Evolutionary conservation across 108 stramenopile species (phyloP).

Genomic region (Cyclotella kingstonii): DNA sequence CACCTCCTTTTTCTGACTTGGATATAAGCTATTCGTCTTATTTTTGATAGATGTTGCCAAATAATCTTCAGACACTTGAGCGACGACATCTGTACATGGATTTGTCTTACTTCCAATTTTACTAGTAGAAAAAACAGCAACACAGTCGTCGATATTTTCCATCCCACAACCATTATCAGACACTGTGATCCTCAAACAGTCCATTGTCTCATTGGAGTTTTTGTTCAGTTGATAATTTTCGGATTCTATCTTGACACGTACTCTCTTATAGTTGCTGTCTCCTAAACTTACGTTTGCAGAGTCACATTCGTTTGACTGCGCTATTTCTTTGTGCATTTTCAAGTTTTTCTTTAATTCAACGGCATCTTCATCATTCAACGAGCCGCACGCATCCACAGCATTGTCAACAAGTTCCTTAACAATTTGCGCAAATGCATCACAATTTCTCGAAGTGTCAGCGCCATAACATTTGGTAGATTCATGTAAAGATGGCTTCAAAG

Average conservation of each 20-base stretch:
- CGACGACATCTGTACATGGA: too few relatives aligned
- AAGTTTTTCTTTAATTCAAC: conserved; percentile 9
- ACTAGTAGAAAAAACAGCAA: conserved; percentile 71
- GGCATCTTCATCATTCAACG: background rate
- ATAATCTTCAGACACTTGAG: background rate
- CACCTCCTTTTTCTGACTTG: background rate
- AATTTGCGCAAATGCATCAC: conserved; percentile 85
- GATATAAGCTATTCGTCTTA: too few relatives aligned
- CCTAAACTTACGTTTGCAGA: too few relatives aligned
- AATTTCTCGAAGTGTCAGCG: conserved; percentile 4
- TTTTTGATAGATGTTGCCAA: background rate
- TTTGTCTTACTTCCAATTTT: conserved; percentile 35
- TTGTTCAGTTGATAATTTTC: conserved; percentile 3
- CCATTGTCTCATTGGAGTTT: conserved; percentile 2
- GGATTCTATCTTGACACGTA: conserved; percentile 1
- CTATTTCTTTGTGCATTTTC: conserved; percentile 26
- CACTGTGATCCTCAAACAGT: conserved; percentile 64
- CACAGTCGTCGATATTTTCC: conserved; percentile 76
- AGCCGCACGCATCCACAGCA: conserved; percentile 81
- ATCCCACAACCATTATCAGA: conserved; percentile 86
- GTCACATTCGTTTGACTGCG: too few relatives aligned
- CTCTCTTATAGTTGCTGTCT: too few relatives aligned
- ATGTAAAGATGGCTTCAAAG: background rate
- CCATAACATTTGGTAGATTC: background rate
- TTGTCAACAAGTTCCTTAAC: conserved; percentile 90